Percentiles rank a stretch among this genome's conserved stretches.
These are phyloP conservation scores for Telopea speciosissima DNA, from an alignment of 177 flowering plant species.

Conservation along the genomic window DNA sequence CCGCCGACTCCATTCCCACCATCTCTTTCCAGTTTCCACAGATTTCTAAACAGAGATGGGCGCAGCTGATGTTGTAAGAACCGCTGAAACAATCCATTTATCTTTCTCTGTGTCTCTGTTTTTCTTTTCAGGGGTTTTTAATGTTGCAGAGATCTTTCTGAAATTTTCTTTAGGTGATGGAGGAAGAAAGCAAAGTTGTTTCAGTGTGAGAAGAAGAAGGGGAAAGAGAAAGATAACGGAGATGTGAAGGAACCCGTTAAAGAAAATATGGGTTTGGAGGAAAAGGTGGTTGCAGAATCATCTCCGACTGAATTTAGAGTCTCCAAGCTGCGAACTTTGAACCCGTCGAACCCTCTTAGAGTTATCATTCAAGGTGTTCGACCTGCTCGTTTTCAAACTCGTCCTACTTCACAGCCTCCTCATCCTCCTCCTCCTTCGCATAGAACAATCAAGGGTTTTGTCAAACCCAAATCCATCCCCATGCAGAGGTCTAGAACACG, in stretches of 20 bases:
- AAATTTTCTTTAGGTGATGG: slow-evolving; percentile 10
- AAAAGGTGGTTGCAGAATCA: background rate
- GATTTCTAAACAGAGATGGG: slow-evolving; percentile 13
- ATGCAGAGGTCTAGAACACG: no score
- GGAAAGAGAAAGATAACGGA: slow-evolving; percentile 3
- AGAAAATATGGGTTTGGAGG: slow-evolving; percentile 7
- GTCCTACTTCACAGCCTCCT: slow-evolving; percentile 25
- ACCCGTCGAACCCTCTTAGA: slow-evolving; percentile 62
- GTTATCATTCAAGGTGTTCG: slow-evolving; percentile 36
- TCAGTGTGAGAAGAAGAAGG: slow-evolving; percentile 13
- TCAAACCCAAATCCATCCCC: no score
- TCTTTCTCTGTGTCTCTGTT: background rate
- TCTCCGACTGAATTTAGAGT: slow-evolving; percentile 26
- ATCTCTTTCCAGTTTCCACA: no score
- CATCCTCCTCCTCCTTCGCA: slow-evolving; percentile 19
- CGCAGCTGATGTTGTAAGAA: slow-evolving; percentile 15
- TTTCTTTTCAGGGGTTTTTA: background rate
- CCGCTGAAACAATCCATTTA: background rate
- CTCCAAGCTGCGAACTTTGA: slow-evolving; percentile 50
- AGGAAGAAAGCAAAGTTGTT: slow-evolving; percentile 3
- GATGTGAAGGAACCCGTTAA: slow-evolving; percentile 14
- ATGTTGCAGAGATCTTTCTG: background rate
- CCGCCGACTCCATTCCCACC: background rate
- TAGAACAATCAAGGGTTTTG: no score
- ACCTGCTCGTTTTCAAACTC: slow-evolving; percentile 22